Base-by-base conservation (phyloP, 192 early-diverging fungal genomes). In the Rhizophagus prolifer region DNA sequence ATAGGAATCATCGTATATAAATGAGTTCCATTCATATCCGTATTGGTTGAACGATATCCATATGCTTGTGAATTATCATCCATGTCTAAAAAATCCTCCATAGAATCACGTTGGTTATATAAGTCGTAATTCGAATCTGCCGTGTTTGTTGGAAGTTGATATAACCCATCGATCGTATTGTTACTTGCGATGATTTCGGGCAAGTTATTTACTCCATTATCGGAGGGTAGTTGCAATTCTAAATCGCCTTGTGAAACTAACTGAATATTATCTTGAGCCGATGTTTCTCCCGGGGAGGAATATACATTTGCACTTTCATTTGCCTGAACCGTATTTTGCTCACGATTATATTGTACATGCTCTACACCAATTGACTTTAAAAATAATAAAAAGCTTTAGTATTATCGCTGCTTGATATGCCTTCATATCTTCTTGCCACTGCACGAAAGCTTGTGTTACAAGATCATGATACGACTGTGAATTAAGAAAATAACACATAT, bases 71-170 rank as follows among this genome's bases (percentile, higher is more conserved):
- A 13, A 30, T 30, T 19, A 31, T 64, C 62, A 28, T 28, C 0
- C 62, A 64, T 64, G 13, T 64, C 62, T 30, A 64, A 31, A 14
- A 64, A 64, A 19, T 21, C 62, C 16, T 31, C 62, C 62, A 64
- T 64, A 28, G 25, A 12, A 30, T 30, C 62, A 31, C 13, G 28
- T 28, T 64, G 62, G 9, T n/a, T 30, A 9, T 31, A 64, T 64
- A 26, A 31, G 6, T 25, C 13, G 12, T 64, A 26, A 28, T 28
- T 30, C 19, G 62, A 26, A 30, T 30, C 13, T 3, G 61, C 2
- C 14, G 23, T 25, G 10, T 63, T 26, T n/a, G 30, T 13, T 30
- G 25, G 13, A 30, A 64, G 16, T 16, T 64, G 62, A 31, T 26
- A 64, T 16, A 64, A 30, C 14, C 30, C 62, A 12, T 26, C 14